A percentile compares a stretch with the other conserved stretches of the same genome.
Evolutionary conservation across 2,329 filamentous ascomycete genomes (phyloP).

Genomic region (Cephalotrichum gorgonifer): DNA sequence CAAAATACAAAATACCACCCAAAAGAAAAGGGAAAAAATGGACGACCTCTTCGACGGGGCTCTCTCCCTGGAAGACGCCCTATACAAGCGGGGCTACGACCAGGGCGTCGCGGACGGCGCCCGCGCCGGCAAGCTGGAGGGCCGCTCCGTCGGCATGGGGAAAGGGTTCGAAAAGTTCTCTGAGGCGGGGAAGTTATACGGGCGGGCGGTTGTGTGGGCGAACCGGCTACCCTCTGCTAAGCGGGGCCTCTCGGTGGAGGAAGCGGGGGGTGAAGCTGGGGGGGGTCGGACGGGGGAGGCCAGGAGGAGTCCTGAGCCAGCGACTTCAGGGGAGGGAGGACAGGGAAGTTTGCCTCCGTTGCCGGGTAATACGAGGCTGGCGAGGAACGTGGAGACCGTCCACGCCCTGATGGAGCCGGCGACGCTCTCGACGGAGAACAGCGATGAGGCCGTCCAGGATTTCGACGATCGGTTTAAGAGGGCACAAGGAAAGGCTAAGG

Average conservation of each 20-base stretch:
- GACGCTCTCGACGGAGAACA: slow-evolving; percentile 70
- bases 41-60: slow-evolving; percentile 46
- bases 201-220: slow-evolving; percentile 74
- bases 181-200: slow-evolving; percentile 68
- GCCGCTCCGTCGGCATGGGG: slow-evolving; percentile 80
- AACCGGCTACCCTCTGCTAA: slow-evolving; percentile 44
- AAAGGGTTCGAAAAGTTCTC: slow-evolving; percentile 91
- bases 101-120: slow-evolving; percentile 68
- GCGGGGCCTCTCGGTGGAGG: neutral
- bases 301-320: no score
- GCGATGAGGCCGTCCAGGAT: slow-evolving; percentile 79
- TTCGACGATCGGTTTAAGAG: slow-evolving; percentile 83
- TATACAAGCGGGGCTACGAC: slow-evolving; percentile 74
- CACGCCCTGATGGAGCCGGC: slow-evolving; percentile 70
- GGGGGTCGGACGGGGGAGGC: slow-evolving; percentile 8
- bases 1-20: neutral
- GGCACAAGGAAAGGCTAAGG: slow-evolving; percentile 72
- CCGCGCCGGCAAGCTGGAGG: slow-evolving; percentile 72
- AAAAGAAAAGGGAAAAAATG: neutral
- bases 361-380: slow-evolving; percentile 52
- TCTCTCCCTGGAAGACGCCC: slow-evolving; percentile 53
- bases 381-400: slow-evolving; percentile 66
- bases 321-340: no score
- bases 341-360: slow-evolving; percentile 36
- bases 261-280: slow-evolving; percentile 4